Base-by-base conservation (phyloP, 495 filamentous ascomycete genomes). In the Penicillium turbatum region DNA sequence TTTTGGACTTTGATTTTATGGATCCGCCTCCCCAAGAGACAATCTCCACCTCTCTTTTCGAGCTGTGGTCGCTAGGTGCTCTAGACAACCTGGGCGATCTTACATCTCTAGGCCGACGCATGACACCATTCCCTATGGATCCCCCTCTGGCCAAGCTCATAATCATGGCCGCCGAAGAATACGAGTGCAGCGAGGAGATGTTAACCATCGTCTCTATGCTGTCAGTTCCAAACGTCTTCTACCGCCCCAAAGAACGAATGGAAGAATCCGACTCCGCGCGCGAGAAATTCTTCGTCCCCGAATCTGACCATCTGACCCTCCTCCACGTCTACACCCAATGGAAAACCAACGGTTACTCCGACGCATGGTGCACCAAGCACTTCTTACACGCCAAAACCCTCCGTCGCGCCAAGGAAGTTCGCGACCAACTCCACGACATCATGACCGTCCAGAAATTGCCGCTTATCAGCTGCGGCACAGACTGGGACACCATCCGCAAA, bases 1-100 rank as follows among this genome's bases (percentile, higher is more conserved):
- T 99, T 15, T 75, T 99, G 2, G 95, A 99, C 61, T 99, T 99
- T 61, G 91, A 97, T 65, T 99, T 99, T 61, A 96, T 99, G 91
- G 95, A 99, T 58, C 93, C 95, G 0, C 95, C 95, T 6, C 93
- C 95, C 0, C 95, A 99, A 70, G 95, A 99, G 56, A 96, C 91
- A 5, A 99, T 99, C 61, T 90, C 89, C 8, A 99, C 95, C 0
- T 96, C 90, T 1, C 80, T 99, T 2, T 99, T 97, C 76, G 95
- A 99, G 62, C 83, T 99, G 11, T 99, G 95, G 95, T 92, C 95
- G 0, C 78, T 99, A 10, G 95, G 95, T 3, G 95, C 95, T 2
- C 70, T 99, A 19, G 87, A 95, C 60, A 96, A 97, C 64, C 80
- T 99, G 6, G 95, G 95, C 27, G 90, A 96, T 51, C 78, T 99